These are phyloP conservation scores for Suillus lakei DNA, from an alignment of 768 basidiomycete genomes.

Conservation along the genomic window DNA sequence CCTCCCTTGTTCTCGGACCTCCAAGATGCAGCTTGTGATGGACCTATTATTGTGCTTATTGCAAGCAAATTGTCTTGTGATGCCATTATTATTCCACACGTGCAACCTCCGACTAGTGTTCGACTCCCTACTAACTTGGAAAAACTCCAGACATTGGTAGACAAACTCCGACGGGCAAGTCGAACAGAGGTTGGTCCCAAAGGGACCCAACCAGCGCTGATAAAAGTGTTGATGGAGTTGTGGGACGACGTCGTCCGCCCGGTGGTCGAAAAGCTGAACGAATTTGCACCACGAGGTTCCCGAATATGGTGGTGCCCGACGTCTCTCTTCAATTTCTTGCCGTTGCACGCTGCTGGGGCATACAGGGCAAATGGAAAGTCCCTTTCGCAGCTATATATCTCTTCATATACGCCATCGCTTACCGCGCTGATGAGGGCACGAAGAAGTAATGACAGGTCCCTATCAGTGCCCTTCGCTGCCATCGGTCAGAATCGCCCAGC, in stretches of 20 bases:
- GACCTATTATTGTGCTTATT: background rate
- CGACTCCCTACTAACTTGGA: background rate
- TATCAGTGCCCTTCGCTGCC: too few relatives aligned
- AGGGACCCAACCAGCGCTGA: background rate
- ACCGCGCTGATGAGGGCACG: too few relatives aligned
- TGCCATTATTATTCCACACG: background rate
- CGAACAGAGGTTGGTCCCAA: background rate
- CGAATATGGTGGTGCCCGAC: background rate
- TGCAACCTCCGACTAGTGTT: background rate
- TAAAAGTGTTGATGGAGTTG: background rate
- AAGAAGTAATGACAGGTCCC: too few relatives aligned
- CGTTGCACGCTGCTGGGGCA: too few relatives aligned
- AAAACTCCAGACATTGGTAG: background rate
- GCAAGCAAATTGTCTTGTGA: background rate
- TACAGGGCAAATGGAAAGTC: too few relatives aligned
- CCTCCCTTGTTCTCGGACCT: background rate
- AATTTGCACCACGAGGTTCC: background rate
- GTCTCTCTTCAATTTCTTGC: too few relatives aligned
- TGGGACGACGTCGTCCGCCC: background rate
- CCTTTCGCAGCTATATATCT: too few relatives aligned
- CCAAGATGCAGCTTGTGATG: background rate
- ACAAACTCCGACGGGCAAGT: background rate
- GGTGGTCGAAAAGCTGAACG: background rate
- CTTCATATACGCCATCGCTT: too few relatives aligned
- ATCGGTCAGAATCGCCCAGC: too few relatives aligned